Evolutionary conservation across 768 basidiomycete species (phyloP), one percentile per base, ranked within the genome.

Genomic region (Russula brevipes): DNA sequence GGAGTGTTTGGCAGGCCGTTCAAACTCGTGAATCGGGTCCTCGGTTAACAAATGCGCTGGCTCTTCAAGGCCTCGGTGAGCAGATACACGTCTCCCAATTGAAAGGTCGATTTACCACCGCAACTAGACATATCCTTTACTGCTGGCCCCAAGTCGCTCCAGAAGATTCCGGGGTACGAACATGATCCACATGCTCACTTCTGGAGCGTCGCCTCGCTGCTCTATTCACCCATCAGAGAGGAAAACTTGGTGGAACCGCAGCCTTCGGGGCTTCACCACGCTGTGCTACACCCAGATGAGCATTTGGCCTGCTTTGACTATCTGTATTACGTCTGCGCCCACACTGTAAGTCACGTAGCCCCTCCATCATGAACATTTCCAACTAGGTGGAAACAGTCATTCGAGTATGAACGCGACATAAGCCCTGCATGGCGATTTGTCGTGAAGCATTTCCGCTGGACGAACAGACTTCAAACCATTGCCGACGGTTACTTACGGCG

Each of bases 261-360:
- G 9, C 70, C 74, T 24, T 75, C 74, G 1, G 66, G 67, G 2
- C 67, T 69, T 35, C 69, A 72, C 60, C 60, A 70, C 30, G 65
- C 64, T 6, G 44, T 51, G 3, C 69, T 74, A 30, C 65, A 69
- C 24, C 77, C 77, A 17, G 76, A 77, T 59, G 75, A 76, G 54
- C 77, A 77, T 24, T 61, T 78, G 55, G 62, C 74, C n/a, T 78
- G 77, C 67, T 76, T 74, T 60, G 77, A 78, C 57, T 77, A 75
- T 52, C 66, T 78, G 35, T 78, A 78, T 64, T 78, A 74, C 61
- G 70, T 72, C n/a, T 72, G 74, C 57, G 75, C 73, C 9, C 58
- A 64, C 24, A 66, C 69, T 56, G 72, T 75, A 49, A 44, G 73
- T 53, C 30, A 46, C 64, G n/a, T 16, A 5, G 0, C 9, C 9